Base-by-base conservation (phyloP, 371 early-diverging fungal genomes). In the Circinella umbellata region DNA sequence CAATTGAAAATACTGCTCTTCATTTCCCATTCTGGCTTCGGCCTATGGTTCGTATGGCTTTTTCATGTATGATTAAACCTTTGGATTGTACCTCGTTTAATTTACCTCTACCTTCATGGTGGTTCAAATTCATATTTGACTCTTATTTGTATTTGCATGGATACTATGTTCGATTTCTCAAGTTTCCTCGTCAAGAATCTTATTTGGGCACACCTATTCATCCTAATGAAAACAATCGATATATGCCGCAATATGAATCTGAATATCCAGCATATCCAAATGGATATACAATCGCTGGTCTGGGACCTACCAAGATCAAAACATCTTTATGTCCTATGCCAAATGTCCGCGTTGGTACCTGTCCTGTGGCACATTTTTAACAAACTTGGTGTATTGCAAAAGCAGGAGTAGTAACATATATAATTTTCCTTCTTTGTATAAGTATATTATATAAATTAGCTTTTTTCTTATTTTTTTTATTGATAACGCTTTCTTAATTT, bases 301-400 rank as follows among this genome's bases (percentile, higher is more conserved):
- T 84, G 3, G 84, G 84, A 7, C 84, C 84, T 1, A 69, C 68
- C 3, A 78, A 78, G 66, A 76, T 75, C 34, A n/a, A 71, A 38
- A 71, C 75, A 13, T 34, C 68, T 1, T 63, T 47, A 11, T 72
- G 72, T 20, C 72, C 72, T 17, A 61, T 70, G 20, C 53, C 53
- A 37, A 46, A 67, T 67, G 35, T 57, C 2, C 57, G 57, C 27
- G 34, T 57, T 13, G 57, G 57, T n/a, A 27, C 57, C 5, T 57
- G 57, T 34, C 57, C 57, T 6, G 57, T 57, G 1, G 34, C 57
- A 8, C 57, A 57, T n/a, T 57, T 57, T n/a, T 13, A 57, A 10
- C 9, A 57, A n/a, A 17, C 51, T 1, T 27, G 27, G 2, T 27
- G 27, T 27, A 27, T 27, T 27, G 27, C 27, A 27, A 27, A 51